phyloP scores from a whole-genome alignment of 192 early-diverging fungal genomes.

The Lunasporangiospora selenospora region DNA sequence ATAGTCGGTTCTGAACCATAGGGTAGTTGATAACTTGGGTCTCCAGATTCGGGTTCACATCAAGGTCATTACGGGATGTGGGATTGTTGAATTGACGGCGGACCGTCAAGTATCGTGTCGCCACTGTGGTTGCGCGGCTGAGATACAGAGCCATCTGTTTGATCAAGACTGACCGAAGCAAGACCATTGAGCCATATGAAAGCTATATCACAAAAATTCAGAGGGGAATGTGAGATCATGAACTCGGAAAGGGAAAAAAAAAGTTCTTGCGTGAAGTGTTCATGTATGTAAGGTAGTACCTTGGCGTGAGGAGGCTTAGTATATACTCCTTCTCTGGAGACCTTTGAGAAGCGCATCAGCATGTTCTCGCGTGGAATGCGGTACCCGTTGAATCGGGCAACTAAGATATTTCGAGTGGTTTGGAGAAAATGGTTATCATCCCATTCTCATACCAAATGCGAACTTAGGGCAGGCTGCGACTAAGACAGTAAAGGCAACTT shows the following conservation, averaged over 20 bases:
- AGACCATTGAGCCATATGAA: slow-evolving; percentile 72
- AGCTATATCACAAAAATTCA: slow-evolving; percentile 32
- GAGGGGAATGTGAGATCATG: not conserved
- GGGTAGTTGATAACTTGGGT: slow-evolving; percentile 61
- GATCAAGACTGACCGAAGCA: slow-evolving; percentile 66
- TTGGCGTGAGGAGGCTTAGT: slow-evolving; percentile 63
- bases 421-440: slow-evolving; percentile 34
- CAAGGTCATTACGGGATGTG: slow-evolving; percentile 46
- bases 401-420: slow-evolving; percentile 54
- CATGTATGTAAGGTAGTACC: too few relatives aligned
- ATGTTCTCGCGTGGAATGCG: slow-evolving; percentile 68
- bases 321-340: slow-evolving; percentile 61
- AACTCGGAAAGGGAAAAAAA: not conserved
- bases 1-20: slow-evolving; percentile 58
- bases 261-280: not conserved
- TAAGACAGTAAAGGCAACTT: not conserved
- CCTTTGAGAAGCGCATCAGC: slow-evolving; percentile 64
- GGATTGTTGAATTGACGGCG: slow-evolving; percentile 57
- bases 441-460: too few relatives aligned
- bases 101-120: slow-evolving; percentile 55
- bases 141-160: slow-evolving; percentile 50
- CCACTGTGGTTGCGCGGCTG: slow-evolving; percentile 57
- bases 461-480: too few relatives aligned
- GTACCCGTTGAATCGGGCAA: slow-evolving; percentile 76
- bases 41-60: slow-evolving; percentile 54